Conservation (phyloP, 371 early-diverging fungal genomes). For the Batkoa obscura region DNA sequence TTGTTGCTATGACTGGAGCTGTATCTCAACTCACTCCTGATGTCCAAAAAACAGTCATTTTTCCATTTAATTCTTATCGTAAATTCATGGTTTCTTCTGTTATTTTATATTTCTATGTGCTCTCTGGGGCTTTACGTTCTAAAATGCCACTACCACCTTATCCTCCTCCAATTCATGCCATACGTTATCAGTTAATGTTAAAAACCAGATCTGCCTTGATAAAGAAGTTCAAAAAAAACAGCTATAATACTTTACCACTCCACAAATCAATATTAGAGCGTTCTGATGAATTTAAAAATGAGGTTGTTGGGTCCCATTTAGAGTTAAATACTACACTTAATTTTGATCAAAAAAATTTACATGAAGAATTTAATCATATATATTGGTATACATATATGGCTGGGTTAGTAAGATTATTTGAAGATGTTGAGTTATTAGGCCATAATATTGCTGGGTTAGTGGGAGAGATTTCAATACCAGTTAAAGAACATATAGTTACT, state of each 20-base stretch:
- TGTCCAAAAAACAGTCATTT: slow-evolving; percentile 16
- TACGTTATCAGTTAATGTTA: slow-evolving; percentile 3
- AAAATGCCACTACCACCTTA: slow-evolving; percentile 25
- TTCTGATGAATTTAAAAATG: no score
- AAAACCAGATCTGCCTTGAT: slow-evolving; percentile 2
- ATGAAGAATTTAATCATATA: slow-evolving; percentile 4
- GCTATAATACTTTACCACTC: background rate
- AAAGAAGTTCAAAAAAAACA: background rate
- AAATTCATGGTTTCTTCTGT: slow-evolving; percentile 31
- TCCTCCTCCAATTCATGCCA: slow-evolving; percentile 8
- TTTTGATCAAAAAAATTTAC: no score
- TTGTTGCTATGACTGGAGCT: slow-evolving; percentile 28
- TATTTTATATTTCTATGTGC: slow-evolving; percentile 18
- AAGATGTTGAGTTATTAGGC: slow-evolving; percentile 2
- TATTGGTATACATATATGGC: slow-evolving; percentile 6
- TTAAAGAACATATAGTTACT: no score
- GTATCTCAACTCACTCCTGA: slow-evolving; percentile 22
- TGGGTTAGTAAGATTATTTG: background rate
- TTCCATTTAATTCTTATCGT: slow-evolving; percentile 20
- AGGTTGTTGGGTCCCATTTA: no score
- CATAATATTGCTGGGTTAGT: slow-evolving; percentile 4
- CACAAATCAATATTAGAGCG: background rate
- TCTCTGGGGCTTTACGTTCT: slow-evolving; percentile 19
- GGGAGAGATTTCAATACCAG: background rate
- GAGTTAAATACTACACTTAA: no score